phyloP scores from a whole-genome alignment of 495 filamentous ascomycete genomes.

The Xylaria intraflava region DNA sequence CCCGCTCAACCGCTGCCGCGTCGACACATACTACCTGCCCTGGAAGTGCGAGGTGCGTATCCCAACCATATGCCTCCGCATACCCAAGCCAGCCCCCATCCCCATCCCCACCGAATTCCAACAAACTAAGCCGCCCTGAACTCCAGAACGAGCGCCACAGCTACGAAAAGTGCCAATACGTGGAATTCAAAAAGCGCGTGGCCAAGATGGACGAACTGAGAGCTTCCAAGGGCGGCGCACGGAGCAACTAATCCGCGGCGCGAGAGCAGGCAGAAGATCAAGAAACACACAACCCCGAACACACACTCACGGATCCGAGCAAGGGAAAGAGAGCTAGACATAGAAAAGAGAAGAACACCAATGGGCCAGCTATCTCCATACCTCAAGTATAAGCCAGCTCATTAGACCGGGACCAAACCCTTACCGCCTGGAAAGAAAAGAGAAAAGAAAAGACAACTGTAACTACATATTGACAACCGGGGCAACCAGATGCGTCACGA shows the following conservation, averaged over 20 bases:
- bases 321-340: neutral
- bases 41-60: conserved; percentile 92
- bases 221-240: conserved; percentile 73
- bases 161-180: conserved; percentile 99
- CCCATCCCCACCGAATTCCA: neutral
- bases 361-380: too few relatives aligned
- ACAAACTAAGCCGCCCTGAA: neutral
- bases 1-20: conserved; percentile 89
- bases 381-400: too few relatives aligned
- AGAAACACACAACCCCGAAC: neutral
- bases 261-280: neutral
- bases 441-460: too few relatives aligned
- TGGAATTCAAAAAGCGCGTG: conserved; percentile 96
- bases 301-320: neutral
- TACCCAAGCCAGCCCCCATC: neutral
- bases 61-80: neutral
- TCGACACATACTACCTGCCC: conserved; percentile 85
- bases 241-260: conserved; percentile 65
- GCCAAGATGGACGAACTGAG: conserved; percentile 97
- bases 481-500: too few relatives aligned
- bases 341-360: neutral
- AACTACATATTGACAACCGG: too few relatives aligned
- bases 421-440: too few relatives aligned
- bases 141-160: conserved; percentile 85
- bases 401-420: too few relatives aligned